Evolutionary conservation across 2,329 filamentous ascomycete genomes (phyloP), one percentile per base, ranked within the genome.

Genomic region (Trichoderma sp.): DNA sequence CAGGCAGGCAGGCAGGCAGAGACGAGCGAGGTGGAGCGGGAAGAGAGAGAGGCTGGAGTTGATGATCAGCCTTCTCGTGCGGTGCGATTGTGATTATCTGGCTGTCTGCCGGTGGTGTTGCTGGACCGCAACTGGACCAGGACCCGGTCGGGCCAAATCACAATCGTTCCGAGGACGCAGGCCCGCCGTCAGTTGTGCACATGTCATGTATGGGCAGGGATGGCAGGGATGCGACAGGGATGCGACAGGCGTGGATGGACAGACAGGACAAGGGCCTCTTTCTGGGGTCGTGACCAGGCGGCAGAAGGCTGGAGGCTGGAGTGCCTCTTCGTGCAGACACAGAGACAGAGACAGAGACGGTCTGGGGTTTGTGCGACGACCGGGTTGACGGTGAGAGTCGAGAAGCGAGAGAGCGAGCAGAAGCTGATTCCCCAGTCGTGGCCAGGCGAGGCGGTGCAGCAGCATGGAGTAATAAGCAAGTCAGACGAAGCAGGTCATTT

Each of bases 271-370:
- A 39, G 34, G 34, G 30, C 30, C 30, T 34, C 30, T 54, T 54
- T 62, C 59, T 62, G 59, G 59, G 59, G 59, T 62, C 59, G 47
- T 54, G 59, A 62, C 59, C 59, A 26, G 59, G 30, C 24, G 24
- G 41, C n/a, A 17, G 43, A n/a, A 28, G 28, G 28, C 28, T 28
- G 28, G 30, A 34, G 9, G 30, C 1, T 34, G 2, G 30, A 34
- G 30, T 34, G 30, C 30, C 7, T 6, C 28, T 34, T 34, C 30
- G 30, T 34, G 30, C 30, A 34, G 30, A 34, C 10, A 14, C 34
- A 39, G 34, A 39, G 34, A 39, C 34, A 39, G 34, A 39, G 34
- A 39, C 34, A 39, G 34, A 39, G 34, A 39, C 34, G 3, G 34
- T 10, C 34, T 39, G 10, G 34, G 34, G 3, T 39, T 39, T 3